These are phyloP conservation scores for Plasmopara halstedii DNA, from an alignment of 352 stramenopile genomes.

Conservation along the genomic window DNA sequence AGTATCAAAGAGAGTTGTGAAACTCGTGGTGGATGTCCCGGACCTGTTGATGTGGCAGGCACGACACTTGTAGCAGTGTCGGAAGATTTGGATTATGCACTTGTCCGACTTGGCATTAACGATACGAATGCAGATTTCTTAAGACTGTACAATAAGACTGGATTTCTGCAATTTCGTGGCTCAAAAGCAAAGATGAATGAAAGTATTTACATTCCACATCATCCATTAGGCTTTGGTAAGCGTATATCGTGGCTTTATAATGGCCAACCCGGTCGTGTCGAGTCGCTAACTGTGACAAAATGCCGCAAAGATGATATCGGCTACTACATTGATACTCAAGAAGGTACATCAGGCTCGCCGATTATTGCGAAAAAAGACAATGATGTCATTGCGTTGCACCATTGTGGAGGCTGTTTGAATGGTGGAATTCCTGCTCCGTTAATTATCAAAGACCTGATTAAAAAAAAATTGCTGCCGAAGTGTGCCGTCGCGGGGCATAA, in stretches of 20 bases:
- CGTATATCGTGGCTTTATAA: conserved; percentile 53
- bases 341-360: conserved; percentile 62
- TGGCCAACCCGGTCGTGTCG: conserved; percentile 28
- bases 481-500: conserved; percentile 22
- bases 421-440: conserved; percentile 34
- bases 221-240: conserved; percentile 60
- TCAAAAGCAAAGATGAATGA: conserved; percentile 33
- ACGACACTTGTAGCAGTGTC: conserved; percentile 32
- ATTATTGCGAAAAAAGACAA: conserved; percentile 56
- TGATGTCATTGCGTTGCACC: conserved; percentile 54
- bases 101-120: conserved; percentile 43
- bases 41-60: conserved; percentile 21
- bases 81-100: conserved; percentile 43
- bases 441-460: conserved; percentile 36
- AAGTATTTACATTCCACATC: conserved; percentile 48
- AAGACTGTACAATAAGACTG: conserved; percentile 34
- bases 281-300: conserved; percentile 29
- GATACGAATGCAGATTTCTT: conserved; percentile 28
- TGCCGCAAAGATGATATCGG: conserved; percentile 49
- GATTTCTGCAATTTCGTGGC: conserved; percentile 45
- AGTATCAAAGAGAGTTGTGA: conserved; percentile 23
- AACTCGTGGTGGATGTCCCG: conserved; percentile 24
- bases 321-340: conserved; percentile 65
- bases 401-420: conserved; percentile 72
- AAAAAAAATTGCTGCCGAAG: conserved; percentile 28